Base-by-base conservation (phyloP, 331 rosid species). In the Cydonia oblonga region DNA sequence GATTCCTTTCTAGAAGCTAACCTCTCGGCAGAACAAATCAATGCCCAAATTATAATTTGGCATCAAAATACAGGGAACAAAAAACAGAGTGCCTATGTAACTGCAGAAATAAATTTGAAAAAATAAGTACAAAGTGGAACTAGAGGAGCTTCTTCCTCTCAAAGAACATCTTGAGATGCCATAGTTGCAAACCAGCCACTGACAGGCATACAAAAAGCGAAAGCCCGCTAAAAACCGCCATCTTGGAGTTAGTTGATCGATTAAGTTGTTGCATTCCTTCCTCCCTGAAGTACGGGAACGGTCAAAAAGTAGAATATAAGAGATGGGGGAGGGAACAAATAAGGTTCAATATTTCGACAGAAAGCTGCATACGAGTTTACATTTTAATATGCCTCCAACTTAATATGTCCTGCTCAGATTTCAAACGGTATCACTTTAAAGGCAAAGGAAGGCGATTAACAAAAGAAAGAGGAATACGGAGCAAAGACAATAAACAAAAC, bases 81-180 rank as follows among this genome's bases (percentile, higher is more conserved):
- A 23, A 53, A 20, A 12, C 6, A 44, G 9, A 5, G 57, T 12
- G 42, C 6, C 29, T 19, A 42, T 5, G 2, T 40, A 26, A 40
- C 18, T 54, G 51, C 62, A 75, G 68, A 73, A 49, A 30, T 70
- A 67, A 71, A 54, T 9, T 46, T 29, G 68, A 70, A 52, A 35
- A 20, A 9, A 3, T 9, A 26, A 20, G 64, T 71, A 51, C 35
- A 62, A 68, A 73, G 24, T 57, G 71, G 51, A 66, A 56, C 84
- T 80, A 91, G 54, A 93, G 91, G 82, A 93, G 85, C 81, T 93
- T 93, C 90, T 91, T 93, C 87, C 96, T 87, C 87, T 86, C 91
- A 71, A 93, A 93, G 87, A 89, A 93, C 62, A 93, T 49, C 91
- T 89, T 93, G 83, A 93, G 86, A 84, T 93, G 93, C 98, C 96